Evolutionary conservation across 1,284 basidiomycete genomes (phyloP), one percentile per base, ranked within the genome.

Genomic region (Paramarasmius palmivorus): DNA sequence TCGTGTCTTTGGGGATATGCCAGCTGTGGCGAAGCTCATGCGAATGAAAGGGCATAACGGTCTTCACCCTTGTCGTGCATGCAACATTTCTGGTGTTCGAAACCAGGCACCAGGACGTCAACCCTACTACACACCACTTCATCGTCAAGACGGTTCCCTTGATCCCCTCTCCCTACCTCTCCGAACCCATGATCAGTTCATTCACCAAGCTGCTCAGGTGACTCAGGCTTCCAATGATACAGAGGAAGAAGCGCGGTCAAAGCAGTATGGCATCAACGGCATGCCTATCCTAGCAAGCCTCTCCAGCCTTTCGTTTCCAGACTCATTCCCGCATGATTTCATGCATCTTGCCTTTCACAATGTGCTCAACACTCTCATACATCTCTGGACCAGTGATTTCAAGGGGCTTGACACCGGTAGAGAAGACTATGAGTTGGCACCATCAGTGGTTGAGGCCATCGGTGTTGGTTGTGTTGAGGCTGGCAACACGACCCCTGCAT

Each of bases 291-390:
- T 57, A 12, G 22, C 23, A 3, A 26, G 15, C 20, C 44, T 58
- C 1, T 19, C 45, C 9, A 49, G 38, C 4, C 20, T 56, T 7
- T 50, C 46, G 8, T 58, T 58, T 53, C 57, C 53, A 8, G 19
- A 14, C 14, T 53, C 50, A 4, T 53, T 58, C 38, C 50, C 54
- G 4, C 52, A 56, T 29, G 50, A 56, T 29, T 50, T 58, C 35
- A 58, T 58, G 57, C 57, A 58, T 19, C 46, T 58, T 12, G 29
- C 39, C 10, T 49, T 59, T 49, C 62, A 71, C 55, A 73, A 73
- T 52, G 38, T 70, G 1, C 50, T 71, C 22, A 58, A 58, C 76
- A 44, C 78, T 78, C 76, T 83, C 57, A 45, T 57, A 12, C 48
- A 51, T 0, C 62, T 68, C 0, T 75, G 71, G 69, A 68, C 66